These are phyloP conservation scores for Akebia trifoliata DNA, from an alignment of 164 flowering plant genomes.

Conservation along the genomic window DNA sequence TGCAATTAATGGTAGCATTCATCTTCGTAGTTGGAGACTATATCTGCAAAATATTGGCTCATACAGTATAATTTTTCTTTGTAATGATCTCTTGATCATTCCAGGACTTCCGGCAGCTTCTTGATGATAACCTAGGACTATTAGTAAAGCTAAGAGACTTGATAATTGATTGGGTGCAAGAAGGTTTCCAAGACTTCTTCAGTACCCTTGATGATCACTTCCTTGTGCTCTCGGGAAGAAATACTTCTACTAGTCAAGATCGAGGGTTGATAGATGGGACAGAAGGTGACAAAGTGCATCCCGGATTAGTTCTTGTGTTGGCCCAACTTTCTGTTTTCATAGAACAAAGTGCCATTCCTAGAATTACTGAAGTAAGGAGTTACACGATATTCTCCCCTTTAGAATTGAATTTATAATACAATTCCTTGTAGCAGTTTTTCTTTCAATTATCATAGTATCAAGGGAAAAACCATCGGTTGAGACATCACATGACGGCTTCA, in stretches of 20 bases:
- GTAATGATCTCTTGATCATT: constrained; percentile 16
- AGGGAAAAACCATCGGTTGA: background rate
- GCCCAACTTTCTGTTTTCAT: constrained; percentile 82
- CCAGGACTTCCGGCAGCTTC: constrained; percentile 83
- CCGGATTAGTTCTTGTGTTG: constrained; percentile 80
- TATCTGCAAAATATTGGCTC: no score
- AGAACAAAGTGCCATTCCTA: constrained; percentile 88
- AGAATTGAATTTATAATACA: no score
- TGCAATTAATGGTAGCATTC: no score
- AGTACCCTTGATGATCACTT: constrained; percentile 58
- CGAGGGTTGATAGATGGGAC: constrained; percentile 42
- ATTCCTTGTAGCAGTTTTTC: background rate
- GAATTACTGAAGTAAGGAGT: constrained; percentile 83
- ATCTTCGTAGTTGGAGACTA: no score
- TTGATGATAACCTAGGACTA: constrained; percentile 60
- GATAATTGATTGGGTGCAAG: constrained; percentile 83
- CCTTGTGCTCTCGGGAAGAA: constrained; percentile 60
- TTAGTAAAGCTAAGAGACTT: constrained; percentile 54
- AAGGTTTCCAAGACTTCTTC: constrained; percentile 94
- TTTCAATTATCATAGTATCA: background rate
- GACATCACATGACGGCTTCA: constrained; percentile 2
- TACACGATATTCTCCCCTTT: no score
- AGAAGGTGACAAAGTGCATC: constrained; percentile 54
- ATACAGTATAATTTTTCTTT: no score
- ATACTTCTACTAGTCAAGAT: constrained; percentile 30